phyloP scores from a whole-genome alignment of 2,329 filamentous ascomycete genomes.

The Fusarium denticulatum region DNA sequence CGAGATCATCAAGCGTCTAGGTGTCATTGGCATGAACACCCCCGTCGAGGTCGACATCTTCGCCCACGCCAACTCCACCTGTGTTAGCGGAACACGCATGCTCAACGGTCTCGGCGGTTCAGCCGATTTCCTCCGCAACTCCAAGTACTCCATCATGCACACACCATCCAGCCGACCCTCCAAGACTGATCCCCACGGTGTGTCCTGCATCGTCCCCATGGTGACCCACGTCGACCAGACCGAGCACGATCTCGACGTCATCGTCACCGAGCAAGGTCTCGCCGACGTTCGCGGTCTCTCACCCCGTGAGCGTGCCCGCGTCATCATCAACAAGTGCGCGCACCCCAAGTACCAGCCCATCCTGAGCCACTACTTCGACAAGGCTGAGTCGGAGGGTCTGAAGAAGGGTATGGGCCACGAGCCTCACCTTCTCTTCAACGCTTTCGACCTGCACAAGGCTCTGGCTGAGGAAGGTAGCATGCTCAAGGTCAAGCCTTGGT shows the following conservation, averaged over 20 bases:
- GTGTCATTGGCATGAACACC: constrained; percentile 94
- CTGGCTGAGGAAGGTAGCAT: constrained; percentile 85
- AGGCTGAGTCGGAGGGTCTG: constrained; percentile 86
- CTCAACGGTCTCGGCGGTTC: constrained; percentile 85
- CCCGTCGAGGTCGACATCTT: constrained; percentile 95
- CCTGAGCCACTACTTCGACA: constrained; percentile 82
- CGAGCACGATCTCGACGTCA: constrained; percentile 89
- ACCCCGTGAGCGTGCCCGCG: constrained; percentile 80
- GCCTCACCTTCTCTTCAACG: constrained; percentile 86
- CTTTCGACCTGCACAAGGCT: constrained; percentile 90
- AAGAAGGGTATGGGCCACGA: constrained; percentile 90
- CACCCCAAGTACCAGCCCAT: constrained; percentile 89
- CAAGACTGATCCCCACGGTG: constrained; percentile 83
- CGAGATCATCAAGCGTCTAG: constrained; percentile 87
- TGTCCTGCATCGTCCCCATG: constrained; percentile 92
- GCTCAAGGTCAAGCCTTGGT: constrained; percentile 78
- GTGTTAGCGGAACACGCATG: constrained; percentile 89
- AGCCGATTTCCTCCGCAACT: constrained; percentile 80
- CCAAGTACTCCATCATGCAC: constrained; percentile 94
- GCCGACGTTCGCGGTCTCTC: constrained; percentile 86
- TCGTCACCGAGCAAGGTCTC: constrained; percentile 80
- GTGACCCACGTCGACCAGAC: constrained; percentile 93
- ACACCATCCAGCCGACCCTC: constrained; percentile 82
- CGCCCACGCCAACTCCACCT: constrained; percentile 90
- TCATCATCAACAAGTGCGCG: constrained; percentile 87